Conservation (phyloP, 164 flowering plant species). For the Kalanchoe fedtschenkoi region DNA sequence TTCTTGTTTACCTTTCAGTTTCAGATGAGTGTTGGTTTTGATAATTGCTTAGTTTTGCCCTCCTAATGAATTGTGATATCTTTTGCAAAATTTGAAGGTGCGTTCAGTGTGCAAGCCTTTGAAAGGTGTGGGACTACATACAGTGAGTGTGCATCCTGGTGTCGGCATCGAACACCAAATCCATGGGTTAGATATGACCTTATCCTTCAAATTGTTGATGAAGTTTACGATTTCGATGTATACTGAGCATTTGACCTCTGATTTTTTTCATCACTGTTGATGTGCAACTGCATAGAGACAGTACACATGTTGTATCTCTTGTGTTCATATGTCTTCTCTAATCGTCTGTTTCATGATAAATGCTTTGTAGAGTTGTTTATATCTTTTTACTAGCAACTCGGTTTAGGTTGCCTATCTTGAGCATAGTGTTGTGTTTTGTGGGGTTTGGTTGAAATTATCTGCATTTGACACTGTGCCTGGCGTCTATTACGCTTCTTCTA, state of each 20-base stretch:
- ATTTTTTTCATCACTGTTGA: neutral
- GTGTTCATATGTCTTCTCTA: neutral
- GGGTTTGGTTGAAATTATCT: neutral
- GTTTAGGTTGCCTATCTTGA: neutral
- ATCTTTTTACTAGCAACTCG: neutral
- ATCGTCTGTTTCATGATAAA: too few relatives aligned
- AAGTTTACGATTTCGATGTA: neutral
- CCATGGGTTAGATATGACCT: slow-evolving; percentile 42
- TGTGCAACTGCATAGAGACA: neutral
- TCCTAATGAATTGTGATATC: neutral
- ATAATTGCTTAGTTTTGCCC: too few relatives aligned
- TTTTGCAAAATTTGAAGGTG: slow-evolving; percentile 27
- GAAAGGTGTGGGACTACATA: slow-evolving; percentile 68
- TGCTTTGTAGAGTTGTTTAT: too few relatives aligned
- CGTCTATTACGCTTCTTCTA: too few relatives aligned
- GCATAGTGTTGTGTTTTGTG: neutral
- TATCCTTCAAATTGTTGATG: neutral
- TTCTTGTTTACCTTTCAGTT: neutral
- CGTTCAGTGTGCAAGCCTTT: slow-evolving; percentile 73
- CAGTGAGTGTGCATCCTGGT: slow-evolving; percentile 80
- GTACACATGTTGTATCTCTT: neutral
- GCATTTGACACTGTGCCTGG: too few relatives aligned
- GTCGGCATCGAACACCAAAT: slow-evolving; percentile 80
- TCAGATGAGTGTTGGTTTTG: neutral
- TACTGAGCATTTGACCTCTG: neutral